These are phyloP conservation scores for Ophiostoma triangulosporum DNA, from an alignment of 2,329 filamentous ascomycete species.

Conservation along the genomic window DNA sequence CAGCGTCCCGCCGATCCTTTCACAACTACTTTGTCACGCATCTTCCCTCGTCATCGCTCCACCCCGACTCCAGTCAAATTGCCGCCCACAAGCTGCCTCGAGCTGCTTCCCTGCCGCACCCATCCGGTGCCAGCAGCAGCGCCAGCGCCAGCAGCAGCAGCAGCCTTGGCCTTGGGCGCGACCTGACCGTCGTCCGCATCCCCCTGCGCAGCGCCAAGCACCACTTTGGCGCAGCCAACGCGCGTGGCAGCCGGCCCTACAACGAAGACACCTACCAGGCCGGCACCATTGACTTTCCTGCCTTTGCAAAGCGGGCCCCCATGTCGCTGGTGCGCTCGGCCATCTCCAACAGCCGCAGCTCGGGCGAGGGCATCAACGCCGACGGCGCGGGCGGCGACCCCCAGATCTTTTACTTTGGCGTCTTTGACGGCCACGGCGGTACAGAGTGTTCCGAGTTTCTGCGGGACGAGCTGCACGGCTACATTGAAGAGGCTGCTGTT, in stretches of 20 bases:
- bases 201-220: conserved; percentile 89
- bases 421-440: conserved; percentile 94
- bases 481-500: conserved; percentile 69
- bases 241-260: conserved; percentile 69
- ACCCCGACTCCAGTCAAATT: conserved; percentile 63
- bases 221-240: conserved; percentile 73
- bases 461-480: conserved; percentile 70
- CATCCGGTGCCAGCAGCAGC: conserved; percentile 35
- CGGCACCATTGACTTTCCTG: conserved; percentile 80
- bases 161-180: conserved; percentile 37
- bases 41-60: conserved; percentile 80
- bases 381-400: conserved; percentile 69
- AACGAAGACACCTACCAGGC: conserved; percentile 95
- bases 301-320: conserved; percentile 76
- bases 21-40: conserved; percentile 98
- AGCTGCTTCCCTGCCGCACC: conserved; percentile 68
- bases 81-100: conserved; percentile 70
- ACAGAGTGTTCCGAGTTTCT: conserved; percentile 79
- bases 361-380: conserved; percentile 51
- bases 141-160: conserved; percentile 18
- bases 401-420: conserved; percentile 92
- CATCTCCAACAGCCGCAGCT: conserved; percentile 34
- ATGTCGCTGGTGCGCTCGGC: conserved; percentile 38
- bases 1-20: conserved; percentile 34
- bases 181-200: conserved; percentile 89